Conservation (phyloP, 257 asterid species). For the Vinca minor region DNA sequence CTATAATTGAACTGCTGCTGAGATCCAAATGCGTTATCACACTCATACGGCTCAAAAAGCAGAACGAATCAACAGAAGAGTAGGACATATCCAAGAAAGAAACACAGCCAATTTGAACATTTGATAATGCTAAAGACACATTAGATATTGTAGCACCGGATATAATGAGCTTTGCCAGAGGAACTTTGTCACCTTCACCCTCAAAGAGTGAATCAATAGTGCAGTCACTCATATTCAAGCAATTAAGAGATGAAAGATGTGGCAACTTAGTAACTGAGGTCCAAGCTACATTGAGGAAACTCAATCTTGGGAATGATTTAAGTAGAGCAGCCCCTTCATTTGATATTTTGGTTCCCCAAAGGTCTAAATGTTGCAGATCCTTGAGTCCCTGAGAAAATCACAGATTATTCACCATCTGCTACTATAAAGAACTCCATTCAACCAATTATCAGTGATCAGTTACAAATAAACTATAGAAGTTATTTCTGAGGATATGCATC, state of each 20-base stretch:
- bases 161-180: slow-evolving; percentile 42
- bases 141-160: slow-evolving; percentile 52
- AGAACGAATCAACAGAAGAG: slow-evolving; percentile 41
- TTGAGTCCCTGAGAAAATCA: slow-evolving; percentile 46
- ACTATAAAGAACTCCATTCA: not conserved
- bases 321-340: slow-evolving; percentile 50
- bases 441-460: not conserved
- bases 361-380: slow-evolving; percentile 61
- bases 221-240: slow-evolving; percentile 85
- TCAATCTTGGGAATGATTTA: slow-evolving; percentile 49
- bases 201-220: slow-evolving; percentile 46
- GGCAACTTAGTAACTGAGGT: slow-evolving; percentile 65
- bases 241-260: slow-evolving; percentile 43
- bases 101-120: slow-evolving; percentile 42
- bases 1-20: slow-evolving; percentile 40
- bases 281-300: slow-evolving; percentile 72
- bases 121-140: slow-evolving; percentile 38
- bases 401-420: slow-evolving; percentile 7
- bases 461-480: not conserved
- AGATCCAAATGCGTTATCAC: slow-evolving; percentile 57
- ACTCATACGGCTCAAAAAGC: slow-evolving; percentile 49
- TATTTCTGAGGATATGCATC: not conserved
- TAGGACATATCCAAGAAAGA: slow-evolving; percentile 55
- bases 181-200: slow-evolving; percentile 44
- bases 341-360: slow-evolving; percentile 83